phyloP scores from a whole-genome alignment of 352 stramenopile species.

The Pythium sukuiense region DNA sequence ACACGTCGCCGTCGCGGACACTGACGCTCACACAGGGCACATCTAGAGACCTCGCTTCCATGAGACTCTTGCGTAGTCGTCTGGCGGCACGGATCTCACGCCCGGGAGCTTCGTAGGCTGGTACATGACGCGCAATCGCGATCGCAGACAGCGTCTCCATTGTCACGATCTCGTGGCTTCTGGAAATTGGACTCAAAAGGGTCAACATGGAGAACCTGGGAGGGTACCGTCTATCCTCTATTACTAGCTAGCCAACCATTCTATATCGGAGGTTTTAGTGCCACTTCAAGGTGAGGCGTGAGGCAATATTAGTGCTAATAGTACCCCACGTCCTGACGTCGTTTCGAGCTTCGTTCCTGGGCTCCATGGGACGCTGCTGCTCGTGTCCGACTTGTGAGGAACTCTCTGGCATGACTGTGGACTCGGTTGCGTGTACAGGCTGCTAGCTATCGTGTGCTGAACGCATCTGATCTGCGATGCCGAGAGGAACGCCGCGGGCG shows the following conservation, averaged over 20 bases:
- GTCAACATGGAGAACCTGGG: neutral
- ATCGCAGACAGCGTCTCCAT: constrained; percentile 24
- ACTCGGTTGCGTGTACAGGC: no score
- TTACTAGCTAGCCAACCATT: neutral
- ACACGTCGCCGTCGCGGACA: constrained; percentile 24
- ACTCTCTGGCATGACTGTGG: neutral
- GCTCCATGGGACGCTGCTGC: neutral
- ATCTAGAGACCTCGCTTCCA: neutral
- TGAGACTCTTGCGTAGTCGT: constrained; percentile 23
- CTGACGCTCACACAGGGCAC: constrained; percentile 15
- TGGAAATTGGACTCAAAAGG: neutral
- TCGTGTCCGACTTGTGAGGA: neutral
- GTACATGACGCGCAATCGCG: constrained; percentile 36
- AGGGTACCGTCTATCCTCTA: neutral
- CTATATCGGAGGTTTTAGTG: neutral
- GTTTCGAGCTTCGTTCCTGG: neutral
- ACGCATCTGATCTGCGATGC: neutral
- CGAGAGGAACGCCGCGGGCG: neutral
- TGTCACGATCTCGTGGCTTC: neutral
- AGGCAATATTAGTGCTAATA: neutral
- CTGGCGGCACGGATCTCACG: constrained; percentile 29
- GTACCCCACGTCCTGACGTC: neutral
- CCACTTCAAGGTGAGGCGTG: neutral
- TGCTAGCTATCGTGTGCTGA: neutral
- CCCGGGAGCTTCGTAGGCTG: constrained; percentile 48